Percentiles rank a stretch among this genome's conserved stretches.
Evolutionary conservation across 176 grass and related monocot species (phyloP).

Genomic region (Oryza coarctata): DNA sequence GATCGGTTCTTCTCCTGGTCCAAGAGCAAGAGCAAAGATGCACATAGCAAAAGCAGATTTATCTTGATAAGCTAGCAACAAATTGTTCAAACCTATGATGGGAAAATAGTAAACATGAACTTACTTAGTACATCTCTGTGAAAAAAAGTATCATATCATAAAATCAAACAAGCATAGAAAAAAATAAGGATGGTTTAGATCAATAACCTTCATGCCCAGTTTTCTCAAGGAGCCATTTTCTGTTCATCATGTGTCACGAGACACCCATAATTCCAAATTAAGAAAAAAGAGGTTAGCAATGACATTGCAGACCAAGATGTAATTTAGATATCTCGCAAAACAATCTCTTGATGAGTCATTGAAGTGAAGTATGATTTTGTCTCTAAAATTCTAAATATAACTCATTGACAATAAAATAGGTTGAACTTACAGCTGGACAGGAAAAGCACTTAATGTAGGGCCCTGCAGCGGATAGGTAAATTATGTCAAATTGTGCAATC

Average conservation of each 20-base stretch:
- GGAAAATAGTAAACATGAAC: constrained; percentile 25
- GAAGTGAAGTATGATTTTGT: constrained; percentile 15
- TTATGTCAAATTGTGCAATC: constrained; percentile 30
- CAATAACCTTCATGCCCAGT: constrained; percentile 81
- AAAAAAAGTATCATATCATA: not conserved
- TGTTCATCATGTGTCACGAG: constrained; percentile 46
- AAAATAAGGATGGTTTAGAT: constrained; percentile 4
- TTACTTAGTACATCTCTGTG: not conserved
- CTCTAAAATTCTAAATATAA: not conserved
- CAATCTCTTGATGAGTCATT: constrained; percentile 1
- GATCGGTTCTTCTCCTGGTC: constrained; percentile 73
- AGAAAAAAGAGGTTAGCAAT: constrained; percentile 43
- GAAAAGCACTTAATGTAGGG: constrained; percentile 84
- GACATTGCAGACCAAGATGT: not conserved
- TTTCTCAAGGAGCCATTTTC: constrained; percentile 98
- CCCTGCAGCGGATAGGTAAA: constrained; percentile 53
- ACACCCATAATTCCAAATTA: constrained; percentile 23
- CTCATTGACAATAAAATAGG: not conserved
- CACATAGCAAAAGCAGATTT: constrained; percentile 98
- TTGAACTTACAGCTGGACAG: not conserved
- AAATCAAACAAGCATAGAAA: constrained; percentile 1
- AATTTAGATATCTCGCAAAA: not conserved
- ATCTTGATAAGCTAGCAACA: constrained; percentile 91
- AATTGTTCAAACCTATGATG: constrained; percentile 80
- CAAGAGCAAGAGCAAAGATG: constrained; percentile 96